A percentile compares a stretch with the other conserved stretches of the same genome.
phyloP scores from a whole-genome alignment of 805 yeast genomes.

The Monosporozyma unispora region DNA sequence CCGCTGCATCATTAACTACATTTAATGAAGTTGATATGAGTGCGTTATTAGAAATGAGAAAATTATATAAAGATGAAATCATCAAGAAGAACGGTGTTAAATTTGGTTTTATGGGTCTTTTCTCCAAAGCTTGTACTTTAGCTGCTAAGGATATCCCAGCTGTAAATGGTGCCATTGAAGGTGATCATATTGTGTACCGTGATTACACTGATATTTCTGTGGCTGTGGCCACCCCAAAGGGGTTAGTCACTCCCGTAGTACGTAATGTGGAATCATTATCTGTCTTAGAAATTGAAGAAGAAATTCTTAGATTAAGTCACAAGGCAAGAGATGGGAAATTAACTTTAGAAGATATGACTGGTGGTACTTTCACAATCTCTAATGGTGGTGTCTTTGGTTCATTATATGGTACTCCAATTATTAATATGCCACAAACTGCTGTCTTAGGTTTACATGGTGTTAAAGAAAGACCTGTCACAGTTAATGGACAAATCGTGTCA shows the following conservation, averaged over 20 bases:
- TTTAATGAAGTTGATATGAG: conserved; percentile 98
- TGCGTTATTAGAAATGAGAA: conserved; percentile 84
- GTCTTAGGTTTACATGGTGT: conserved; percentile 96
- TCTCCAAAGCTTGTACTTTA: conserved; percentile 84
- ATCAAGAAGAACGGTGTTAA: conserved; percentile 88
- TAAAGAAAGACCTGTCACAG: conserved; percentile 94
- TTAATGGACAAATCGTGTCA: conserved; percentile 88
- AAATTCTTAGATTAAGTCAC: conserved; percentile 68
- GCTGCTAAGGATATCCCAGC: conserved; percentile 95
- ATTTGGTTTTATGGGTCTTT: conserved; percentile 98
- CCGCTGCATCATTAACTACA: conserved; percentile 95
- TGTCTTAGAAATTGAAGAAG: conserved; percentile 82
- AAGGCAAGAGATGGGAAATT: conserved; percentile 97
- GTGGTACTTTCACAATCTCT: conserved; percentile 98
- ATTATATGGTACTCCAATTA: conserved; percentile 94
- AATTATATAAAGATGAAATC: conserved; percentile 92
- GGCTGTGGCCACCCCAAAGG: conserved; percentile 99
- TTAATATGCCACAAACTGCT: conserved; percentile 96
- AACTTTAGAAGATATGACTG: conserved; percentile 96
- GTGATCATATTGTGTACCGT: conserved; percentile 88
- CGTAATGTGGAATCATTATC: conserved; percentile 92
- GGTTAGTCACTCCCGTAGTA: conserved; percentile 94
- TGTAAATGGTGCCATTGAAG: conserved; percentile 91
- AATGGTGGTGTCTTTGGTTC: conserved; percentile 99
- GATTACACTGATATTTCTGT: conserved; percentile 93